Base-by-base conservation (phyloP, 257 asterid species). In the Nyctanthes arbortristis region DNA sequence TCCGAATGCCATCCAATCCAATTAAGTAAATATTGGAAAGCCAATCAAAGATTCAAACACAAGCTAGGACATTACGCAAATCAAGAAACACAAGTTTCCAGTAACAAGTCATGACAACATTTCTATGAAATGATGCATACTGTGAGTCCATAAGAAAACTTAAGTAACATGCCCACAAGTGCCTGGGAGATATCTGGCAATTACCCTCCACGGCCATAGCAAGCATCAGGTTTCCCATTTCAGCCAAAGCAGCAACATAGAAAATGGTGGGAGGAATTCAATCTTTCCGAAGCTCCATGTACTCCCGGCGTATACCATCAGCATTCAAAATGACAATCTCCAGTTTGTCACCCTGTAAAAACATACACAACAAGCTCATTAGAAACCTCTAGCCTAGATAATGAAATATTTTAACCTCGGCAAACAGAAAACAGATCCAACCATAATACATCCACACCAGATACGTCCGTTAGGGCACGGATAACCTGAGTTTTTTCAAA, bases 261-360 rank as follows among this genome's bases (percentile, higher is more conserved):
- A 37, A 37, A 37, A 10, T 4, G 13, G 13, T 16, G 13, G 13
- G 47, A 37, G 30, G 68, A 75, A 58, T 65, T 79, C 81, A 90
- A 69, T 88, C 91, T 77, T 79, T 84, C 79, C 91, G 83, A 54
- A 88, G 96, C 9, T 82, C 91, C 87, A 86, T 74, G 76, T 73
- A 82, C 58, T 90, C 96, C 12, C 85, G 87, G 5, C 86, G 85
- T 28, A 81, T 52, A 43, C 96, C 96, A 65, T 79, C 49, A 13
- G 86, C 85, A 71, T 90, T 90, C 76, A 90, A 10, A 45, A 88
- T 62, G 7, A 76, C 76, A 4, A 90, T 84, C 80, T 90, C 96
- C 79, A 90, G 79, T 82, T 74, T 88, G 87, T 90, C 97, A 35
- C 97, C 97, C 93, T 88, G 83, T 68, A 67, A 32, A 47, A 61